A percentile compares a stretch with the other conserved stretches of the same genome.
Conservation (phyloP, 208 protist species). For the Acanthamoeba healyi region DNA sequence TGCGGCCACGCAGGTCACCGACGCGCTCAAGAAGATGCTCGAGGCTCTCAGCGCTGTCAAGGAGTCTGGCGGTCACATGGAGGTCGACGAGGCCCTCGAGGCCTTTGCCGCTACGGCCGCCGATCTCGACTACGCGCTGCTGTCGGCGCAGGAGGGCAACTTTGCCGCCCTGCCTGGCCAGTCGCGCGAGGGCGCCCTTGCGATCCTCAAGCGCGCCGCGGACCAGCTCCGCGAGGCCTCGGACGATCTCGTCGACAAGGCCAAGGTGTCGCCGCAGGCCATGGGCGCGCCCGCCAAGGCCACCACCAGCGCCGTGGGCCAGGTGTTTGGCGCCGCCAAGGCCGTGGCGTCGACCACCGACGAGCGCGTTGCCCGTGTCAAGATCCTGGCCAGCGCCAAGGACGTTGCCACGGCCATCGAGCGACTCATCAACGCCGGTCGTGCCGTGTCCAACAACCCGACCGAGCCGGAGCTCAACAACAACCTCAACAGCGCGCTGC, state of each 20-base stretch:
- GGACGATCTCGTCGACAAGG: constrained; percentile 57
- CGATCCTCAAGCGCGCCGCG: constrained; percentile 1
- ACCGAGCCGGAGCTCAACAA: constrained; percentile 65
- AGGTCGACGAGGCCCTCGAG: constrained; percentile 73
- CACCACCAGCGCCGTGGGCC: constrained; percentile 49
- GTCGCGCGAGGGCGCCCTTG: constrained; percentile 66
- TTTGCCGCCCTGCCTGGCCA: constrained; percentile 64
- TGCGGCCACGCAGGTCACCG: constrained; percentile 63
- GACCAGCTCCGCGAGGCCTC: constrained; percentile 45
- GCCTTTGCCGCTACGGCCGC: constrained; percentile 67
- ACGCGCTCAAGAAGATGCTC: constrained; percentile 72
- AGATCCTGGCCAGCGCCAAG: constrained; percentile 69
- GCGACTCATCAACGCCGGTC: constrained; percentile 73
- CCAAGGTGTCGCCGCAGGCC: constrained; percentile 75
- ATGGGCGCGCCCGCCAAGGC: constrained; percentile 74
- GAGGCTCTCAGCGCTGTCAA: constrained; percentile 76
- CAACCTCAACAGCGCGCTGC: constrained; percentile 52
- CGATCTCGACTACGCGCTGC: constrained; percentile 72
- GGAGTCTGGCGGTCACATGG: constrained; percentile 75
- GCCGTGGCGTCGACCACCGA: constrained; percentile 76
- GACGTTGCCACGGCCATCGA: constrained; percentile 51
- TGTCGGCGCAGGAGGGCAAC: constrained; percentile 69
- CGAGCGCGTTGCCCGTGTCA: constrained; percentile 19
- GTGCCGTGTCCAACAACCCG: constrained; percentile 73
- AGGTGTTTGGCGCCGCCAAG: constrained; percentile 74